Conservation (phyloP, 2,329 filamentous ascomycete genomes). For the Beauveria caledonica region DNA sequence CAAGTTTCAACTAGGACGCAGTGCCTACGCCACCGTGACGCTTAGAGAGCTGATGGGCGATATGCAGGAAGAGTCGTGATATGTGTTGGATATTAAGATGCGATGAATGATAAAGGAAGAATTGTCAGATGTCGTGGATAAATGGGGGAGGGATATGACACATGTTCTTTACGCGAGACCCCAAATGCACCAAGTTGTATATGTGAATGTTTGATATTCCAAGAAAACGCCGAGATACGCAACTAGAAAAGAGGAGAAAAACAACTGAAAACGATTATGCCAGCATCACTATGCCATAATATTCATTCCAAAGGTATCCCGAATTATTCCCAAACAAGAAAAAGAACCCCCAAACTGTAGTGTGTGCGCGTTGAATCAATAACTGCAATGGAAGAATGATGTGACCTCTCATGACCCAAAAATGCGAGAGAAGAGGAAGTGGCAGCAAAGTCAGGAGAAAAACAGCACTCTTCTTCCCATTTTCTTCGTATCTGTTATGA, state of each 20-base stretch:
- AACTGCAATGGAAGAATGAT: not conserved
- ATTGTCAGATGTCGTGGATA: no score
- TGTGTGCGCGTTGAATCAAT: not conserved
- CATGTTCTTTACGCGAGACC: not conserved
- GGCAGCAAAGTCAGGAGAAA: not conserved
- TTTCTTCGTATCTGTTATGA: not conserved
- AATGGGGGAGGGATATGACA: not conserved
- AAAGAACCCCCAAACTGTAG: not conserved
- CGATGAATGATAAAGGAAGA: no score
- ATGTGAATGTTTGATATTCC: not conserved
- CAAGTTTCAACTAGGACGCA: slow-evolving; percentile 68
- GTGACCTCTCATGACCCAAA: not conserved
- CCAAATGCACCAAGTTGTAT: not conserved
- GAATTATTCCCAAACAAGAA: not conserved
- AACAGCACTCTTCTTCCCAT: no score
- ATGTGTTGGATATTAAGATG: not conserved
- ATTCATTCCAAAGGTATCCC: slow-evolving; percentile 2
- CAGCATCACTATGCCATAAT: slow-evolving; percentile 3
- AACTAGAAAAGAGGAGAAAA: not conserved
- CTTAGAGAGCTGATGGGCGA: slow-evolving; percentile 66
- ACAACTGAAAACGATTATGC: not conserved
- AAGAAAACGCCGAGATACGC: not conserved
- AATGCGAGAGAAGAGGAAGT: not conserved
- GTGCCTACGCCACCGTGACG: slow-evolving; percentile 80
- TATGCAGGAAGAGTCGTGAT: slow-evolving; percentile 19